Evolutionary conservation across 2,329 filamentous ascomycete genomes (phyloP), one percentile per base, ranked within the genome.

Genomic region (Aspergillus quadricinctus): DNA sequence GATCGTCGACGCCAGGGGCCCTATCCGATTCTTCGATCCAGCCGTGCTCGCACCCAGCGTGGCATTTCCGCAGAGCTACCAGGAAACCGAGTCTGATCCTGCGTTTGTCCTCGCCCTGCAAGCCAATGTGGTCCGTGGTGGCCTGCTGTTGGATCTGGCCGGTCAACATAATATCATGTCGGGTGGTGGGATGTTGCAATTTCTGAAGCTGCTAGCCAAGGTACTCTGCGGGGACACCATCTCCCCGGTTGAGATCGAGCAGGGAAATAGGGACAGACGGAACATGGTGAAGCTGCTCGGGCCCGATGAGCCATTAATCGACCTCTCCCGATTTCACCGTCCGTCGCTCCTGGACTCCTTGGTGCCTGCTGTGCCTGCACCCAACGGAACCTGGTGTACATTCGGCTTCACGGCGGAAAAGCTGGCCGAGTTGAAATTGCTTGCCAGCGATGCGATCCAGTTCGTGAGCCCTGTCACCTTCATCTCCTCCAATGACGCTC

Each of bases 1-100:
- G 3, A 37, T 64, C 3, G 49, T 48, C 4, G 21, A 46, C 1
- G 57, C 59, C 1, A 50, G 60, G n/a, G 68, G 55, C 3, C 69
- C 72, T 1, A 61, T 69, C 11, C 55, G 53, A 6, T 68, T 72
- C 66, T 61, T 75, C 4, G 69, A 72, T 28, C 67, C 62, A 3
- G 53, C 63, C 11, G 35, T 70, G 5, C 58, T 75, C 7, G 59
- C 60, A 3, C 67, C 67, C 3, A 61, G 62, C 8, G 64, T 63
- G 8, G 64, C 63, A 1, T 67, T 73, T 48, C 70, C 70, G 2
- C 46, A 62, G 49, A 52, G 54, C 17, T 69, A 73, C 54, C 60
- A 50, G 2, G 57, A 65, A 17, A 37, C 41, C 17, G 55, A 63
- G 4, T 52, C 49, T 1, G 35, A 48, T 29, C 58, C 60, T 0